Percentiles rank a stretch among this genome's conserved stretches.
phyloP scores from a whole-genome alignment of 140 eudicot species.

The Bidens hawaiensis region DNA sequence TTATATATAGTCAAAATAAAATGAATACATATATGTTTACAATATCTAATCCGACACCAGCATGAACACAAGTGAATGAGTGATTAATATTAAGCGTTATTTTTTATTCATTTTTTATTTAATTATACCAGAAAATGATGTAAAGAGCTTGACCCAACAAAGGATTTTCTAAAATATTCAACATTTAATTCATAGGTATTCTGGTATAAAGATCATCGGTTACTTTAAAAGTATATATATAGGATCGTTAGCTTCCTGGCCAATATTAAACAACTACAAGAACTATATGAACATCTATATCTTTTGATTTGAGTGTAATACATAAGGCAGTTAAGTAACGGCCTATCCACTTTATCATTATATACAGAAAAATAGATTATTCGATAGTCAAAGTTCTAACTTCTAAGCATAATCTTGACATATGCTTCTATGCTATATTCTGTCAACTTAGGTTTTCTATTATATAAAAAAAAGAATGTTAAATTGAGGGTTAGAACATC shows the following conservation, averaged over 20 bases:
- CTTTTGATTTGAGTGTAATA: too few species aligned
- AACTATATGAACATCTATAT: too few species aligned
- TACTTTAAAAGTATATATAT: too few species aligned
- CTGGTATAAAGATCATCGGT: not conserved
- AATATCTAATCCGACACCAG: slow-evolving; percentile 29
- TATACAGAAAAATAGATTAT: too few species aligned
- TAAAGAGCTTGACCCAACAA: slow-evolving; percentile 25
- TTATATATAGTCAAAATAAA: not conserved
- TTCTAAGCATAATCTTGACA: too few species aligned
- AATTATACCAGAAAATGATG: slow-evolving; percentile 22
- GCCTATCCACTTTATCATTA: too few species aligned
- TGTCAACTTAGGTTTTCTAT: not conserved
- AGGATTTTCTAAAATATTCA: slow-evolving; percentile 17
- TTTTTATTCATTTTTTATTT: not conserved
- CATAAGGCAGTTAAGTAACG: too few species aligned
- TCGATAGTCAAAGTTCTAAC: too few species aligned
- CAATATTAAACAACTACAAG: too few species aligned
- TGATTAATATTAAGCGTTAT: not conserved
- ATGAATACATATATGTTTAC: slow-evolving; percentile 5
- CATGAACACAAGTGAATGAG: slow-evolving; percentile 19
- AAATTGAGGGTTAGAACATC: not conserved
- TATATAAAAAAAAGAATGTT: not conserved
- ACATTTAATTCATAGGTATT: slow-evolving; percentile 1
- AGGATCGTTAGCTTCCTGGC: too few species aligned
- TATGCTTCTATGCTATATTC: not conserved